Evolutionary conservation across 169 alveolate genomes (phyloP).

Genomic region (Neospora caninum): DNA sequence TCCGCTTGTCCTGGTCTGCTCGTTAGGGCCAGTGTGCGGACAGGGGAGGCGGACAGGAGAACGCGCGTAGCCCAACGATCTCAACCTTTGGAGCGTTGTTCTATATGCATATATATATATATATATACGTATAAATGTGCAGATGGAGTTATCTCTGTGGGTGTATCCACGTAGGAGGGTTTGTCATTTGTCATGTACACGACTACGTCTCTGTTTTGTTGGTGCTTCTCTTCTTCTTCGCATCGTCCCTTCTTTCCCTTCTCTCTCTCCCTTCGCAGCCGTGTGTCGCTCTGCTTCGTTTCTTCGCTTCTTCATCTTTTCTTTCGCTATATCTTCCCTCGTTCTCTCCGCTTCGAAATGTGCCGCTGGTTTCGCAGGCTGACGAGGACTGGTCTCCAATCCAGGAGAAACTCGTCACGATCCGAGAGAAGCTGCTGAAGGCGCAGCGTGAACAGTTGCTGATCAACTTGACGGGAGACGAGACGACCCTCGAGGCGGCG

Average conservation of each 20-base stretch:
- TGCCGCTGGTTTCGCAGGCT: conserved; percentile 20
- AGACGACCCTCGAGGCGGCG: not conserved
- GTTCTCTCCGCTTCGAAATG: too few species aligned
- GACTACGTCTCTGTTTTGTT: not conserved
- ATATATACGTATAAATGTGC: not conserved
- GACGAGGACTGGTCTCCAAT: conserved; percentile 48
- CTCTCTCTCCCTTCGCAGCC: too few species aligned
- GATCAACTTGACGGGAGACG: conserved; percentile 58
- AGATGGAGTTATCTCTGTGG: not conserved
- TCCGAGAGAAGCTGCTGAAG: not conserved
- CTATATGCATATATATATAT: not conserved
- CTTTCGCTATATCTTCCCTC: not conserved
- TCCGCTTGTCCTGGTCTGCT: too few species aligned
- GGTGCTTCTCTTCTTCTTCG: too few species aligned
- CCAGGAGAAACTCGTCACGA: not conserved
- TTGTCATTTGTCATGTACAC: not conserved
- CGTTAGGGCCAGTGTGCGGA: too few species aligned
- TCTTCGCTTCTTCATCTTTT: not conserved
- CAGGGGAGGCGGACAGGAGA: too few species aligned
- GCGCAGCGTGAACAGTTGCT: not conserved
- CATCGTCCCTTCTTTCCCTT: too few species aligned
- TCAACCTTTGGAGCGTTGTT: too few species aligned
- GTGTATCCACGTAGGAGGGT: not conserved
- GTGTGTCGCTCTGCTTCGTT: not conserved
- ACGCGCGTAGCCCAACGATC: too few species aligned